Evolutionary conservation across 441 rosid genomes (phyloP).

Genomic region (Breynia disticha): DNA sequence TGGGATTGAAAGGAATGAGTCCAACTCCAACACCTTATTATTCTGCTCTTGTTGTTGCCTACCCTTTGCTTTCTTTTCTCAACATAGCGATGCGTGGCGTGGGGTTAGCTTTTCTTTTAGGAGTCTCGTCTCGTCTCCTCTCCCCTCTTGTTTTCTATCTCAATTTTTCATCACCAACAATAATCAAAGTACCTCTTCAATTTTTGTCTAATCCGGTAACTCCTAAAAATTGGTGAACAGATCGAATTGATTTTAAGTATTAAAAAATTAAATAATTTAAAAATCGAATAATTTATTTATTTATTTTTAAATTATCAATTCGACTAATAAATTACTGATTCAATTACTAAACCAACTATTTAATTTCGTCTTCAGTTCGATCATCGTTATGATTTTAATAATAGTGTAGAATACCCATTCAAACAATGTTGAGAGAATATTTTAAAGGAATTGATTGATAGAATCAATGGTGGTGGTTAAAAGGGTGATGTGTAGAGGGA

Average conservation of each 20-base stretch:
- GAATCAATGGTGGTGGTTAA: slow-evolving; percentile 6
- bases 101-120: slow-evolving; percentile 32
- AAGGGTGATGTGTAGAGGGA: neutral
- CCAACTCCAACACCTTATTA: slow-evolving; percentile 31
- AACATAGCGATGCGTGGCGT: slow-evolving; percentile 31
- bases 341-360: too few species aligned
- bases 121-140: slow-evolving; percentile 26
- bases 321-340: too few species aligned
- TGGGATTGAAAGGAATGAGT: slow-evolving; percentile 33
- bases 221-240: too few species aligned
- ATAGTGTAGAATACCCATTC: slow-evolving; percentile 3
- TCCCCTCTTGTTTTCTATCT: neutral
- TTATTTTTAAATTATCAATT: too few species aligned
- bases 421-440: neutral
- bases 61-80: slow-evolving; percentile 9
- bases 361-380: too few species aligned
- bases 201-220: too few species aligned
- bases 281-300: too few species aligned
- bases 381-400: too few species aligned
- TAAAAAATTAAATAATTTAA: too few species aligned
- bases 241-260: too few species aligned
- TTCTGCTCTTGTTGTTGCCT: slow-evolving; percentile 19
- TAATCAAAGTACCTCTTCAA: too few species aligned
- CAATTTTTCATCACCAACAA: too few species aligned
- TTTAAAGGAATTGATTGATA: neutral